Evolutionary conservation across 768 basidiomycete species (phyloP), one percentile per base, ranked within the genome.

Genomic region (Tylopilus subfusipes): DNA sequence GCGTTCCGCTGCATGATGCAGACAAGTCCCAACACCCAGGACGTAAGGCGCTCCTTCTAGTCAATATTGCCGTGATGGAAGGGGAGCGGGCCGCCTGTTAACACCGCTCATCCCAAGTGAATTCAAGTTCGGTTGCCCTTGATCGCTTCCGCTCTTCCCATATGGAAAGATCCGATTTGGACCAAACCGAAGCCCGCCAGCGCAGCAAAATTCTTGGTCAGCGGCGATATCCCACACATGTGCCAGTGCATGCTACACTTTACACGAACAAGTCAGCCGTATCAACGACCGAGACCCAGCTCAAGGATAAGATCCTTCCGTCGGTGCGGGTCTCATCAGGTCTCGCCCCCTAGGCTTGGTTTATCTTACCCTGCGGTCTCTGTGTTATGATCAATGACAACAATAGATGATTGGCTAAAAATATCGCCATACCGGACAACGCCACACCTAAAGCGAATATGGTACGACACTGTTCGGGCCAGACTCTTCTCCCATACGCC

Each of bases 221-320:
- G 6, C 29, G 42, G 19, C 30, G n/a, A 30, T 33, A 18, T 45
- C 21, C 7, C 34, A 12, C 30, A 29, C 38, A 21, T 8, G n/a
- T n/a, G n/a, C n/a, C n/a, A n/a, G n/a, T n/a, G 22, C n/a, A 38
- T 3, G n/a, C 36, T n/a, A 3, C 38, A 39, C n/a, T n/a, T 8
- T 39, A 21, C 16, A 12, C 40, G 14, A 44, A 40, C 18, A 12
- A 24, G 16, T 36, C 40, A 19, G 12, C 25, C 34, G 25, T 16
- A 22, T 38, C 33, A 46, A 39, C 21, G 13, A 10, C 12, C 14
- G 22, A 40, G 48, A 56, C 44, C 38, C 21, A 19, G 25, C 19
- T 22, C 12, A 24, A n/a, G 53, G 62, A 51, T 53, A 57, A 57
- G 55, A 55, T 57, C 62, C 62, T 61, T 52, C 61, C 61, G 57